Percentiles rank a stretch among this genome's conserved stretches.
phyloP scores from a whole-genome alignment of 1,284 basidiomycete genomes.

The Anthracocystis setariae region DNA sequence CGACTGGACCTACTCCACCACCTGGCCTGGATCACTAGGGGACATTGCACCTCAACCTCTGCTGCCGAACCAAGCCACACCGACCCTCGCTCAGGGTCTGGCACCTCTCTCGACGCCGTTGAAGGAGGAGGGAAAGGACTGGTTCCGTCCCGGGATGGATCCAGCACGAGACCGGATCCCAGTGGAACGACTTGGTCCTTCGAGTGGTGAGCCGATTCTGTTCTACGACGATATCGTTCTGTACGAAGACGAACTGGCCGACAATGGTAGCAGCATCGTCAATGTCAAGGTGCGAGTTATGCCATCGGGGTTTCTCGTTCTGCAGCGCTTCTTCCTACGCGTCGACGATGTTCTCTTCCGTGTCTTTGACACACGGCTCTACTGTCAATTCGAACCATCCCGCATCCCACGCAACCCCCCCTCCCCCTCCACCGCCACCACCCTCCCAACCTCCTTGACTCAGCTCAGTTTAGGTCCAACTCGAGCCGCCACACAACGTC shows the following conservation, averaged over 20 bases:
- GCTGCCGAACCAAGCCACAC: slow-evolving; percentile 2
- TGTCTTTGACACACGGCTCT: slow-evolving; percentile 87
- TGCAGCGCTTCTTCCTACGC: slow-evolving; percentile 89
- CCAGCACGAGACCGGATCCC: slow-evolving; percentile 62
- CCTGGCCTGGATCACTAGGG: slow-evolving; percentile 77
- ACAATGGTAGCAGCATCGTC: slow-evolving; percentile 64
- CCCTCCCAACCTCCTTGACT: neutral
- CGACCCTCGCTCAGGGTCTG: neutral
- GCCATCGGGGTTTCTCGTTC: slow-evolving; percentile 93
- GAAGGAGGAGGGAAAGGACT: neutral
- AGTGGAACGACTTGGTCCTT: slow-evolving; percentile 58
- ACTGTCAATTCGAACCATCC: slow-evolving; percentile 76
- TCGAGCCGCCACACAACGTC: neutral
- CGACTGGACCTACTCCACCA: slow-evolving; percentile 98
- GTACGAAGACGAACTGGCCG: slow-evolving; percentile 66
- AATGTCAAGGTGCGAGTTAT: slow-evolving; percentile 78
- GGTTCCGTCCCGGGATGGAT: slow-evolving; percentile 51
- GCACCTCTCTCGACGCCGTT: slow-evolving; percentile 1
- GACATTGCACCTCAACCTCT: slow-evolving; percentile 16
- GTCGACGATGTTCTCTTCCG: slow-evolving; percentile 96
- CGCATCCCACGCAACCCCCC: neutral
- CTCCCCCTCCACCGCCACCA: neutral
- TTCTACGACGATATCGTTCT: slow-evolving; percentile 67
- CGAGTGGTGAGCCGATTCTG: slow-evolving; percentile 62
- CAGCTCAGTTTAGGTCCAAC: slow-evolving; percentile 15